A percentile compares a stretch with the other conserved stretches of the same genome.
Conservation (phyloP, 2,329 filamentous ascomycete genomes). For the Fusarium beomiforme region DNA sequence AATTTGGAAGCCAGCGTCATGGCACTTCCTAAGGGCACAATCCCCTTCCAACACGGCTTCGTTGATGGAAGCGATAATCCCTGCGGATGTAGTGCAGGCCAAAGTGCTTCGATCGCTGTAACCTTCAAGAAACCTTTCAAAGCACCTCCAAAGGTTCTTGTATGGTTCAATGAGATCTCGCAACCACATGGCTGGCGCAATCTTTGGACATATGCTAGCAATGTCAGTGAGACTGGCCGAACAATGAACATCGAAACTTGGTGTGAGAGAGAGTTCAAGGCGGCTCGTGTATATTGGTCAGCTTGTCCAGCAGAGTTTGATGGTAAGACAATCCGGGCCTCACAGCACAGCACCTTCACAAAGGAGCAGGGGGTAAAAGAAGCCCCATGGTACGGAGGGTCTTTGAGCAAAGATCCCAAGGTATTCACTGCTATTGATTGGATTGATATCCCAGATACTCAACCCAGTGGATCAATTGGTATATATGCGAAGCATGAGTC, state of each 20-base stretch:
- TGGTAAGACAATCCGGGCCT: background rate
- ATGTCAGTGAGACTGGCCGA: background rate
- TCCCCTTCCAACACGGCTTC: background rate
- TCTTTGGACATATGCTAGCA: background rate
- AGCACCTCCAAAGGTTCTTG: background rate
- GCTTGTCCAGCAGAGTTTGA: too few species aligned
- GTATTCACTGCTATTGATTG: too few species aligned
- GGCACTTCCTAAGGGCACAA: background rate
- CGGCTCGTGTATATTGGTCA: background rate
- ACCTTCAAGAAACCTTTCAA: background rate
- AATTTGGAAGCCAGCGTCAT: background rate
- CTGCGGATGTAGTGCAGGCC: background rate
- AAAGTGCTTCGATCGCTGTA: background rate
- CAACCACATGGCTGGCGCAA: background rate
- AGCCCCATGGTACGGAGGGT: background rate
- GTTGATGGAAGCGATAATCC: background rate
- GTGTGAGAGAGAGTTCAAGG: background rate
- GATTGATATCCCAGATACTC: too few species aligned
- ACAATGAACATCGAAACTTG: background rate
- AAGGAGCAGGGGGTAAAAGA: rapidly evolving
- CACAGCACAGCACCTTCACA: background rate
- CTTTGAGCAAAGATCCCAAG: too few species aligned
- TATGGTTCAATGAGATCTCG: too few species aligned
- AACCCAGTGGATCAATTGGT: too few species aligned
- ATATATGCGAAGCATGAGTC: too few species aligned